A percentile compares a stretch with the other conserved stretches of the same genome.
Conservation (phyloP, 805 yeast species). For the Metschnikowia gruessii region DNA sequence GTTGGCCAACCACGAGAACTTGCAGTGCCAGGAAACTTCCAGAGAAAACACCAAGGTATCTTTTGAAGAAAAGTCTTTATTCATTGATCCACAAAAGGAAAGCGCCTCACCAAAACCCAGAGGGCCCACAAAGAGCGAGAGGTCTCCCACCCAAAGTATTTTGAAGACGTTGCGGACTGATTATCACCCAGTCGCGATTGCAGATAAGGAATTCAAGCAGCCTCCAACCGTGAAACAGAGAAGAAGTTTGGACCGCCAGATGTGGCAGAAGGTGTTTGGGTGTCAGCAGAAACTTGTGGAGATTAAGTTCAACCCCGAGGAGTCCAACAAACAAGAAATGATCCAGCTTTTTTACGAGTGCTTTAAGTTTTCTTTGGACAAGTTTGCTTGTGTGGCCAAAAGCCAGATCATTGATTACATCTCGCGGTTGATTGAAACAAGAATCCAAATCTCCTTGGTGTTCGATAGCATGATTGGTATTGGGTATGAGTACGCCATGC, state of each 20-base stretch:
- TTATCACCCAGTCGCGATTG: background rate
- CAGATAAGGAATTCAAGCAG: background rate
- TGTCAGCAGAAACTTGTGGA: background rate
- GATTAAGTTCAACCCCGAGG: background rate
- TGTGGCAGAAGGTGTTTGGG: background rate
- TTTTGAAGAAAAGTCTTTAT: background rate
- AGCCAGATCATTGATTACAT: background rate
- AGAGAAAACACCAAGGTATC: background rate
- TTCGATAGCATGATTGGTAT: background rate
- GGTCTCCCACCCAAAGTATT: background rate
- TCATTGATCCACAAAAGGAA: background rate
- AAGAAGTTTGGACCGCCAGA: background rate
- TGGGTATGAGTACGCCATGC: slow-evolving; percentile 1
- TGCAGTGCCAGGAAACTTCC: background rate
- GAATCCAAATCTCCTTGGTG: background rate
- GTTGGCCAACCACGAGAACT: background rate
- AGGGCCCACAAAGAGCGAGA: background rate
- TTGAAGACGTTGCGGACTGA: background rate
- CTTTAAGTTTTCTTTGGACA: background rate
- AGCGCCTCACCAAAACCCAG: background rate
- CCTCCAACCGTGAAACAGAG: background rate
- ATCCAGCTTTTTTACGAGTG: background rate
- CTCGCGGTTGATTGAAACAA: background rate
- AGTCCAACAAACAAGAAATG: background rate
- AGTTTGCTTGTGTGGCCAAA: background rate